A percentile compares a stretch with the other conserved stretches of the same genome.
phyloP scores from a whole-genome alignment of 495 filamentous ascomycete genomes.

The Penicillium argentinense region DNA sequence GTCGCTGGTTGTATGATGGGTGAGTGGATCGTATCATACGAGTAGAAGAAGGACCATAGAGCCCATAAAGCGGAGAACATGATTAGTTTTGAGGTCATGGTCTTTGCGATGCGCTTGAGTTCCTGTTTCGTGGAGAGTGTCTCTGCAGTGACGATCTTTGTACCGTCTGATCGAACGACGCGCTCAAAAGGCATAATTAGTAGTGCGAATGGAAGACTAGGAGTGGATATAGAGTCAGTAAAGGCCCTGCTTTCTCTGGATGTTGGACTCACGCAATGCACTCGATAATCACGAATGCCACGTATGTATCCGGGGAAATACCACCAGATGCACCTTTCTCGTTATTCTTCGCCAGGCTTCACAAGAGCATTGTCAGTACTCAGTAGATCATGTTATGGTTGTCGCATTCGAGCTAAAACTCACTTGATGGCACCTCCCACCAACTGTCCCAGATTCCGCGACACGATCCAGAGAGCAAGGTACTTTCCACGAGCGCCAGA shows the following conservation, averaged over 20 bases:
- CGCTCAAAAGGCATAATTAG: slow-evolving; percentile 28
- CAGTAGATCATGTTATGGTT: background rate
- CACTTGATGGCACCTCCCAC: slow-evolving; percentile 35
- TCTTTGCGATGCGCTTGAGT: slow-evolving; percentile 26
- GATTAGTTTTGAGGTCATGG: slow-evolving; percentile 29
- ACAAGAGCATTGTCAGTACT: background rate
- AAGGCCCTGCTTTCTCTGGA: background rate
- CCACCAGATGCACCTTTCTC: slow-evolving; percentile 21
- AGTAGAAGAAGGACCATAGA: slow-evolving; percentile 35
- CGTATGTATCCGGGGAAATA: slow-evolving; percentile 28
- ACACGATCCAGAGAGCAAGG: slow-evolving; percentile 32
- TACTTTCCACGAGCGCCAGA: slow-evolving; percentile 34
- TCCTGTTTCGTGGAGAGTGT: slow-evolving; percentile 29
- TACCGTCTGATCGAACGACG: slow-evolving; percentile 30
- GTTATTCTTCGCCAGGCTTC: slow-evolving; percentile 27
- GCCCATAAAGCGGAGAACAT: slow-evolving; percentile 28
- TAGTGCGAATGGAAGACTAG: slow-evolving; percentile 27
- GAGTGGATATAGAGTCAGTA: background rate
- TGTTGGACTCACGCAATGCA: slow-evolving; percentile 27
- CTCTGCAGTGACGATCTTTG: slow-evolving; percentile 25
- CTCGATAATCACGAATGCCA: slow-evolving; percentile 34
- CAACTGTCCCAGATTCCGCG: slow-evolving; percentile 29
- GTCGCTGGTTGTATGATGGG: background rate
- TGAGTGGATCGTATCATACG: slow-evolving; percentile 4
- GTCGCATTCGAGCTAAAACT: background rate